These are phyloP conservation scores for Syzygium syzygioides DNA, from an alignment of 441 rosid species.

Conservation along the genomic window DNA sequence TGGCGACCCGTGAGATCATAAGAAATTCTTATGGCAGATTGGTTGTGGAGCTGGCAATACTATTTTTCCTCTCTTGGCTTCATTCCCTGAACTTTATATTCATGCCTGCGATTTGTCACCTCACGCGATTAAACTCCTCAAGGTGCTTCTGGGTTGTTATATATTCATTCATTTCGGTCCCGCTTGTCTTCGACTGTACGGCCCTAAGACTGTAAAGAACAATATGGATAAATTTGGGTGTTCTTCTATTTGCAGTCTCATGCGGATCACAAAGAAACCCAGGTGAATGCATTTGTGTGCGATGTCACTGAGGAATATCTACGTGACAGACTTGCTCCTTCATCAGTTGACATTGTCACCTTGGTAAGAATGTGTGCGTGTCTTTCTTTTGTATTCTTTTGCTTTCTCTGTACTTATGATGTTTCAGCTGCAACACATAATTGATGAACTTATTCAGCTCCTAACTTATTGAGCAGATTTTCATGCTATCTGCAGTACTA, in stretches of 20 bases:
- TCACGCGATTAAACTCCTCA: slow-evolving; percentile 16
- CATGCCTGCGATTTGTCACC: slow-evolving; percentile 34
- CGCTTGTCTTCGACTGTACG: neutral
- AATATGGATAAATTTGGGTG: neutral
- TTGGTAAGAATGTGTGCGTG: slow-evolving; percentile 13
- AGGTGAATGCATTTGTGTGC: slow-evolving; percentile 22
- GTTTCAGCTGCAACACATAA: neutral
- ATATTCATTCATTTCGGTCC: neutral
- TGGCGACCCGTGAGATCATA: neutral
- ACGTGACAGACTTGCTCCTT: slow-evolving; percentile 11
- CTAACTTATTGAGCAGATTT: slow-evolving; percentile 23
- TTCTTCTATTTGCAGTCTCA: slow-evolving; percentile 20
- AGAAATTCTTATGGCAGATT: slow-evolving; percentile 5
- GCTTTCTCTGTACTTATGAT: neutral
- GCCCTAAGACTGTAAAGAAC: neutral
- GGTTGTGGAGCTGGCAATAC: slow-evolving; percentile 32
- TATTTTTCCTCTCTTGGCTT: slow-evolving; percentile 24
- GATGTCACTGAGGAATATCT: slow-evolving; percentile 16
- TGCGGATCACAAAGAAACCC: slow-evolving; percentile 10
- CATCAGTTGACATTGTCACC: slow-evolving; percentile 27
- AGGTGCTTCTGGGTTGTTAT: slow-evolving; percentile 9
- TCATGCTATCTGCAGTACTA: slow-evolving; percentile 33
- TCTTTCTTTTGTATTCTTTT: neutral
- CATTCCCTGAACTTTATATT: slow-evolving; percentile 19
- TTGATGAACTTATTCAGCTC: neutral